Conservation (phyloP, 352 stramenopile genomes). For the Globisporangium cederbergense region DNA sequence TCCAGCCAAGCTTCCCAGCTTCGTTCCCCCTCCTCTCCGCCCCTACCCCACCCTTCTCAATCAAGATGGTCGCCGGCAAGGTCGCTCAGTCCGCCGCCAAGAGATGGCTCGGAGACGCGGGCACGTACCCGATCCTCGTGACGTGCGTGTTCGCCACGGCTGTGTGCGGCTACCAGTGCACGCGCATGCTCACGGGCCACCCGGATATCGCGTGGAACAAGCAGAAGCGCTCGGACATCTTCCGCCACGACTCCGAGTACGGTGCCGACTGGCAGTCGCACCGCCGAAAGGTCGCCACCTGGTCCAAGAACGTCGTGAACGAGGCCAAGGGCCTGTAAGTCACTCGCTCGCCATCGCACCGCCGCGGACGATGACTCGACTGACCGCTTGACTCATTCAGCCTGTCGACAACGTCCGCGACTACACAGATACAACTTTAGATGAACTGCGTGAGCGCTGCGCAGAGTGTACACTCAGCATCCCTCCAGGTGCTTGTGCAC, state of each 20-base stretch:
- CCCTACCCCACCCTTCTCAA: conserved; percentile 6
- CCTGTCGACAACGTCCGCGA: background rate
- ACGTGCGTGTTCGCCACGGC: conserved; percentile 61
- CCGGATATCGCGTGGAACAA: conserved; percentile 82
- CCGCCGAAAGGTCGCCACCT: conserved; percentile 62
- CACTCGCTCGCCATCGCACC: background rate
- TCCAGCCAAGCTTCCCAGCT: conserved; percentile 26
- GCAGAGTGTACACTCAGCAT: background rate
- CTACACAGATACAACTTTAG: conserved; percentile 13
- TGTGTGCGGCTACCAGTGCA: conserved; percentile 72
- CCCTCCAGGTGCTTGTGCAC: background rate
- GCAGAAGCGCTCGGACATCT: conserved; percentile 65
- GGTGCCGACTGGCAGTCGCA: conserved; percentile 74
- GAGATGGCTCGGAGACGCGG: conserved; percentile 74
- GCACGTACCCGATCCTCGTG: conserved; percentile 71
- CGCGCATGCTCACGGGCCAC: conserved; percentile 63
- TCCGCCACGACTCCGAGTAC: conserved; percentile 61
- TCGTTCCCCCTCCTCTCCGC: conserved; percentile 5
- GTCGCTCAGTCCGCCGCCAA: conserved; percentile 46
- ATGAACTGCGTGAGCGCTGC: background rate
- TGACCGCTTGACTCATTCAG: background rate
- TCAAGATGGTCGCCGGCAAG: conserved; percentile 53
- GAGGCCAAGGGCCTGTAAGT: conserved; percentile 66
- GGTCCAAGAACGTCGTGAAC: conserved; percentile 78
- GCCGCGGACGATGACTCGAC: background rate